Conservation (phyloP, 2,329 filamentous ascomycete species). For the Chaetomiaceae sp. region DNA sequence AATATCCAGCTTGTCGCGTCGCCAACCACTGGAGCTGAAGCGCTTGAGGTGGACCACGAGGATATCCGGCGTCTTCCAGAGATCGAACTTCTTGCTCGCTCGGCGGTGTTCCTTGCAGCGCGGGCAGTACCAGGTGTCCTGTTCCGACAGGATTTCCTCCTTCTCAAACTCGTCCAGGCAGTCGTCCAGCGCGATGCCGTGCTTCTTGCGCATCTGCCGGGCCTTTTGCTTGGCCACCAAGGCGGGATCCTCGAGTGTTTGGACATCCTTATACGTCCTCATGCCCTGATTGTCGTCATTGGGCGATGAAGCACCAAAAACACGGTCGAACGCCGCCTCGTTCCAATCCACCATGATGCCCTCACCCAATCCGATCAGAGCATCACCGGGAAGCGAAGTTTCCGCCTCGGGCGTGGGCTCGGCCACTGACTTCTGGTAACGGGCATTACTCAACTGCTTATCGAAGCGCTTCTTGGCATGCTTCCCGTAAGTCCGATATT, state of each 20-base stretch:
- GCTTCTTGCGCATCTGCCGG: slow-evolving; percentile 61
- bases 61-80: slow-evolving; percentile 96
- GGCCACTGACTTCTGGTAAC: slow-evolving; percentile 29
- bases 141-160: slow-evolving; percentile 86
- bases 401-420: slow-evolving; percentile 32
- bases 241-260: slow-evolving; percentile 56
- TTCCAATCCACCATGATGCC: slow-evolving; percentile 85
- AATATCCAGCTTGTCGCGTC: slow-evolving; percentile 87
- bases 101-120: slow-evolving; percentile 90
- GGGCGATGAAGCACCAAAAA: slow-evolving; percentile 56
- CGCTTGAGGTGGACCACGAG: slow-evolving; percentile 92
- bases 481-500: slow-evolving; percentile 43
- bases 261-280: slow-evolving; percentile 50
- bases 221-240: slow-evolving; percentile 59
- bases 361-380: slow-evolving; percentile 75
- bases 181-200: slow-evolving; percentile 79
- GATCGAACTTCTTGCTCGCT: slow-evolving; percentile 92
- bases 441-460: slow-evolving; percentile 36
- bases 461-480: slow-evolving; percentile 45
- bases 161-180: slow-evolving; percentile 94
- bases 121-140: slow-evolving; percentile 97
- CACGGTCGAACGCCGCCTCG: slow-evolving; percentile 59
- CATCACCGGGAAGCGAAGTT: slow-evolving; percentile 43
- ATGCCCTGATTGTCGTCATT: slow-evolving; percentile 53
- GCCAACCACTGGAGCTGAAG: slow-evolving; percentile 78